Percentiles rank a stretch among this genome's conserved stretches.
Conservation (phyloP, 2,329 filamentous ascomycete species). For the Penicillium sp. region DNA sequence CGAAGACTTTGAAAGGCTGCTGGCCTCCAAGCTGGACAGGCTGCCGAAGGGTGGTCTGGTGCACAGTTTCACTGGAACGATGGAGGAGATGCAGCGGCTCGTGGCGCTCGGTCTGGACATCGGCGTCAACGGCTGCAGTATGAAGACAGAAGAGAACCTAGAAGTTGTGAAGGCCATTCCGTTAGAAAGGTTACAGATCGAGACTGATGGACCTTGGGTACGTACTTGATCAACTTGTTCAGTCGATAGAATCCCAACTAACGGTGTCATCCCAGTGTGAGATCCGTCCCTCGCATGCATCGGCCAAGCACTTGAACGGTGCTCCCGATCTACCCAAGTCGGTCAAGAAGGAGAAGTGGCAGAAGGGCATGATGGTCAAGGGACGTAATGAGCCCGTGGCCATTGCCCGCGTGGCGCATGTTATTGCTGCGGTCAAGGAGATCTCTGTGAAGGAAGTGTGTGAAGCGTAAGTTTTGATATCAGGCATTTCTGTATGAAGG, state of each 20-base stretch:
- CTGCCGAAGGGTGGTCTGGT: conserved; percentile 82
- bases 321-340: conserved; percentile 76
- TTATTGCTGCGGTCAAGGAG: conserved; percentile 85
- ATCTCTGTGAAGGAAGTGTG: conserved; percentile 80
- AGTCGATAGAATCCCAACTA: conserved; percentile 7
- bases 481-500: background rate
- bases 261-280: conserved; percentile 67
- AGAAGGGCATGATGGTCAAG: conserved; percentile 86
- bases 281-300: conserved; percentile 86
- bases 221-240: conserved; percentile 17
- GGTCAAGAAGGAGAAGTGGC: conserved; percentile 97
- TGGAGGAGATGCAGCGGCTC: conserved; percentile 81
- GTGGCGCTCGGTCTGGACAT: conserved; percentile 84
- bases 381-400: conserved; percentile 90
- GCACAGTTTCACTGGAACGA: conserved; percentile 90
- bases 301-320: conserved; percentile 73
- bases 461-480: conserved; percentile 65
- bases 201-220: conserved; percentile 93
- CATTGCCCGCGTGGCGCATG: conserved; percentile 85
- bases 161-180: conserved; percentile 80
- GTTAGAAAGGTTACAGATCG: conserved; percentile 83
- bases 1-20: conserved; percentile 76
- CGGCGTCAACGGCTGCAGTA: conserved; percentile 94
- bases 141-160: conserved; percentile 93
- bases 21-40: conserved; percentile 67